Conservation (phyloP, 176 grass and related monocot species). For the Metroxylon sagu region DNA sequence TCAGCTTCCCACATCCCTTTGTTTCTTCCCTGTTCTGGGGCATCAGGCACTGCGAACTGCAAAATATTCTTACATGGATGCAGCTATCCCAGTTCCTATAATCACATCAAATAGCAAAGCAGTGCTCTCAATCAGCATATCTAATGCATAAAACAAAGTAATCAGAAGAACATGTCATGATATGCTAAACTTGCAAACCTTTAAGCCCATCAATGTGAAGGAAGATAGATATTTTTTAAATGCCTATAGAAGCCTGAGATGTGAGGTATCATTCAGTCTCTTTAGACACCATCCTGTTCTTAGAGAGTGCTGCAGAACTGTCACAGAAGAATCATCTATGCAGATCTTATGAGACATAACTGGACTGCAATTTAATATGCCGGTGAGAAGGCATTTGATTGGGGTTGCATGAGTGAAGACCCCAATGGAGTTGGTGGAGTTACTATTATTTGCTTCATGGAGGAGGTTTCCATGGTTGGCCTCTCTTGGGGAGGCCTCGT, state of each 20-base stretch:
- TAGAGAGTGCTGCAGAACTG: constrained; percentile 15
- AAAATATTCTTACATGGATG: too few species aligned
- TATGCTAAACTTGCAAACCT: too few species aligned
- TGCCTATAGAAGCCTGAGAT: constrained; percentile 21
- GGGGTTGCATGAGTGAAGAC: constrained; percentile 24
- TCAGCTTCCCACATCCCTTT: too few species aligned
- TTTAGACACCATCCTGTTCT: constrained; percentile 23
- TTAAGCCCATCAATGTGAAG: too few species aligned
- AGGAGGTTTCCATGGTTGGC: constrained; percentile 1
- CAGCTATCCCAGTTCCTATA: too few species aligned
- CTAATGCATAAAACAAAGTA: too few species aligned
- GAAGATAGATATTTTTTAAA: too few species aligned
- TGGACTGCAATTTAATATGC: constrained; percentile 14
- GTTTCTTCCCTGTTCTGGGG: too few species aligned
- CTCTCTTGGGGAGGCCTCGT: constrained; percentile 1
- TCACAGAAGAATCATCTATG: constrained; percentile 25
- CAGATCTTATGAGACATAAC: constrained; percentile 11
- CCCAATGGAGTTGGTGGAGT: constrained; percentile 4
- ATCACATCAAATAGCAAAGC: too few species aligned
- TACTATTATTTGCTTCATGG: background rate
- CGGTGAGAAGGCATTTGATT: constrained; percentile 24
- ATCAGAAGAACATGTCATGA: too few species aligned
- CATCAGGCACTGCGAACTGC: too few species aligned
- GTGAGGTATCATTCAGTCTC: constrained; percentile 24
- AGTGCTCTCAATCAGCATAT: too few species aligned